phyloP scores from a whole-genome alignment of 306 rosid genomes.

The Begonia loranthoides region DNA sequence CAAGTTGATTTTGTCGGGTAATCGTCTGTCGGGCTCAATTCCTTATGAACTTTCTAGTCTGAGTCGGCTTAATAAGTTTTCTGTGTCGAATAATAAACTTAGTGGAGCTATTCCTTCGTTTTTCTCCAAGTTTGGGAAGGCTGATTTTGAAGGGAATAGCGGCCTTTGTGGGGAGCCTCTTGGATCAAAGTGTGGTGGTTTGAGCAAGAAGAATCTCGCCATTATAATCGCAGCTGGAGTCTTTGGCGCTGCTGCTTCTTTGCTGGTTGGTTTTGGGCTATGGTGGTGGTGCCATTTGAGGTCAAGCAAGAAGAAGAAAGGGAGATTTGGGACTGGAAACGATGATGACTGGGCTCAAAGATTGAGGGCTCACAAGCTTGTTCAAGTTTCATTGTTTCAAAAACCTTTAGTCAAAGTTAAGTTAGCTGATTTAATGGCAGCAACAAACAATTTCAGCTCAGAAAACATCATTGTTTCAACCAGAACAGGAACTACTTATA shows the following conservation, averaged over 20 bases:
- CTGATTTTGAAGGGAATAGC: constrained; percentile 12
- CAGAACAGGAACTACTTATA: constrained; percentile 67
- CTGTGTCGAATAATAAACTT: constrained; percentile 44
- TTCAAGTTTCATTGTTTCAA: constrained; percentile 68
- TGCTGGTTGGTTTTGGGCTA: too few species aligned
- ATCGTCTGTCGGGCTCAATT: constrained; percentile 36
- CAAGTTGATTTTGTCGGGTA: constrained; percentile 24
- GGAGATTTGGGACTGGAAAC: too few species aligned
- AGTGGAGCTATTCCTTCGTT: constrained; percentile 36
- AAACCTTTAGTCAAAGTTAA: constrained; percentile 76
- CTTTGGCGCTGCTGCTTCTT: constrained; percentile 21
- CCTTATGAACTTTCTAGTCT: constrained; percentile 41
- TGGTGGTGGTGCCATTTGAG: too few species aligned
- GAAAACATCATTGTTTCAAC: constrained; percentile 39
- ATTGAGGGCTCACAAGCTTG: constrained; percentile 55
- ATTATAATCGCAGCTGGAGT: constrained; percentile 74
- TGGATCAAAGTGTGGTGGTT: constrained; percentile 58
- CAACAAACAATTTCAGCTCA: constrained; percentile 43
- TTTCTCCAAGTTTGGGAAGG: constrained; percentile 16
- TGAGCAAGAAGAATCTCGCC: constrained; percentile 64
- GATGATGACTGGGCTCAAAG: constrained; percentile 1
- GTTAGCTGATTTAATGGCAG: constrained; percentile 72
- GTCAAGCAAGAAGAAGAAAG: too few species aligned
- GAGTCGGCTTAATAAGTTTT: constrained; percentile 34
- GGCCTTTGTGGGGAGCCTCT: constrained; percentile 47